A percentile compares a stretch with the other conserved stretches of the same genome.
phyloP scores from a whole-genome alignment of 2,329 filamentous ascomycete species.

The Hypoxylon sp. region DNA sequence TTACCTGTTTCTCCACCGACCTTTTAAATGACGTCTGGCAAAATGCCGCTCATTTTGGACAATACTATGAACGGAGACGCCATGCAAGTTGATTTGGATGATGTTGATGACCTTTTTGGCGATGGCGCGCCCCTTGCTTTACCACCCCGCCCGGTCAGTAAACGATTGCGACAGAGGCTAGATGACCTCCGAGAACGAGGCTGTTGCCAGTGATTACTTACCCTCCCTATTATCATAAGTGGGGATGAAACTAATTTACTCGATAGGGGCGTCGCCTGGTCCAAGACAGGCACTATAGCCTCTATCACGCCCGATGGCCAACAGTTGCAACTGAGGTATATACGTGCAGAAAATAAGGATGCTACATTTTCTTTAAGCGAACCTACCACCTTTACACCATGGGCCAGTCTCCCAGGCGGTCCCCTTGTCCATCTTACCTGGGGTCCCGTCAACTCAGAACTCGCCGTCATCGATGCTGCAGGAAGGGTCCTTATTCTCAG shows the following conservation, averaged over 20 bases:
- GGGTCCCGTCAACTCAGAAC: constrained; percentile 80
- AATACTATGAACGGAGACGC: constrained; percentile 67
- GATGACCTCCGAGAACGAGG: constrained; percentile 83
- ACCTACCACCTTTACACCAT: constrained; percentile 73
- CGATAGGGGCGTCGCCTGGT: constrained; percentile 85
- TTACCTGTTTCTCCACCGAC: too few species aligned
- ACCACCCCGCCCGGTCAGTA: constrained; percentile 68
- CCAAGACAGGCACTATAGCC: constrained; percentile 87
- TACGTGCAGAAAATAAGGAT: constrained; percentile 77
- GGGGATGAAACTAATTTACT: constrained; percentile 36
- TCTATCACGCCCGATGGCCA: constrained; percentile 81
- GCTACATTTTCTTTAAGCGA: constrained; percentile 84
- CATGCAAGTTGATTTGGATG: constrained; percentile 68
- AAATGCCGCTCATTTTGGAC: constrained; percentile 69
- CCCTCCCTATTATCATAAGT: constrained; percentile 8
- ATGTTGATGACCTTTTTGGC: constrained; percentile 82
- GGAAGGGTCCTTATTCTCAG: constrained; percentile 83
- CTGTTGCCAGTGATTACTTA: constrained; percentile 81
- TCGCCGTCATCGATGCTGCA: constrained; percentile 85
- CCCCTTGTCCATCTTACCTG: constrained; percentile 86
- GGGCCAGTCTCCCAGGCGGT: constrained; percentile 74
- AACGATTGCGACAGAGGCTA: constrained; percentile 79
- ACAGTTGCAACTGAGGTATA: constrained; percentile 78
- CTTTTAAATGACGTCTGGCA: constrained; percentile 56
- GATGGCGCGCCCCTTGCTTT: constrained; percentile 74